Conservation (phyloP, 495 filamentous ascomycete species). For the Recurvomyces mirabilis region DNA sequence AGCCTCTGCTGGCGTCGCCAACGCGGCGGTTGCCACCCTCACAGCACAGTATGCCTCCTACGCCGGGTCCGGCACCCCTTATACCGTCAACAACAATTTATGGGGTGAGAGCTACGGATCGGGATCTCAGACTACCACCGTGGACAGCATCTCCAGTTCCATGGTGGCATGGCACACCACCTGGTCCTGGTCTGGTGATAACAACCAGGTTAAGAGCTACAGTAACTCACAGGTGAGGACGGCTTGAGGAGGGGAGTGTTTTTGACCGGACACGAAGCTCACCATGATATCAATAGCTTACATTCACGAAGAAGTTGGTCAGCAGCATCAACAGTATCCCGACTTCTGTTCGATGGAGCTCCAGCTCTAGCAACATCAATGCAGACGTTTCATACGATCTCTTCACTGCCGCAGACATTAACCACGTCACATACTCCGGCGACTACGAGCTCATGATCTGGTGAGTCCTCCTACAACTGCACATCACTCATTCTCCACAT, state of each 20-base stretch:
- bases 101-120: constrained; percentile 32
- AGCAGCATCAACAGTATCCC: constrained; percentile 31
- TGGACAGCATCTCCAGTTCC: constrained; percentile 25
- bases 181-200: constrained; percentile 36
- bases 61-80: constrained; percentile 23
- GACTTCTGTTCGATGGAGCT: constrained; percentile 33
- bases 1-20: constrained; percentile 8
- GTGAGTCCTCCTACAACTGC: constrained; percentile 23
- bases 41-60: constrained; percentile 34
- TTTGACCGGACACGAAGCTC: too few species aligned
- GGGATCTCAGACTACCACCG: constrained; percentile 36
- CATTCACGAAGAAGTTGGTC: constrained; percentile 29
- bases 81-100: constrained; percentile 39
- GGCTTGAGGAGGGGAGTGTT: too few species aligned
- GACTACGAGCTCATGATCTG: constrained; percentile 44
- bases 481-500: too few species aligned
- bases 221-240: constrained; percentile 29
- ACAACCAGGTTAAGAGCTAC: constrained; percentile 38
- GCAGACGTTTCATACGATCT: constrained; percentile 40
- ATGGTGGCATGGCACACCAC: constrained; percentile 32
- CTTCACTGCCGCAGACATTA: constrained; percentile 37
- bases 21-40: constrained; percentile 18
- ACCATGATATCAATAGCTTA: too few species aligned
- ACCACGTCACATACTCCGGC: constrained; percentile 35
- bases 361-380: constrained; percentile 31